Base-by-base conservation (phyloP, 257 asterid species). In the Forsythia suspensa region DNA sequence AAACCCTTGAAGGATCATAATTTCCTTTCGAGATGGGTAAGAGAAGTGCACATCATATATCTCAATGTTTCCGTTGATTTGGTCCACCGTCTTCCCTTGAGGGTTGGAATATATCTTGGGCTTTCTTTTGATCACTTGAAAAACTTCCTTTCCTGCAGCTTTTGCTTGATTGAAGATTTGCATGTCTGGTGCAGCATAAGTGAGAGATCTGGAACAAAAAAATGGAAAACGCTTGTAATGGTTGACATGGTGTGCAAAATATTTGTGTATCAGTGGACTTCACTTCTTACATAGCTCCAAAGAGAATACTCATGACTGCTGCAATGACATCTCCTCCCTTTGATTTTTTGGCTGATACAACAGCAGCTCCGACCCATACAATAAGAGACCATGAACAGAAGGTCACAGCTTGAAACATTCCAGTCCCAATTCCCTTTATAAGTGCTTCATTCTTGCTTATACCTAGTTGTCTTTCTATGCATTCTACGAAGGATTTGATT, bases 121-220 rank as follows among this genome's bases (percentile, higher is more conserved):
- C 86, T 90, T 92, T 80, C 97, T 90, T 74, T 84, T 81, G 61
- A 92, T 88, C 71, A 94, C 93, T 71, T 84, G 86, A 81, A 89
- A 92, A 42, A 90, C 95, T 88, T 92, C 96, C 77, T 78, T 85
- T 76, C 97, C 96, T 79, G 98, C 94, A n/a, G 98, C 96, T 85
- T 86, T 90, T 71, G 96, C 97, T 82, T 92, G 97, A 79, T 92
- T 90, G 91, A 92, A 92, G 83, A 87, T 83, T 82, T 90, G 94
- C 94, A 92, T 89, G 84, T 93, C 97, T 42, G 97, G 97, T 81
- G 97, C 96, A 71, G 97, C 96, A 79, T 93, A 82, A 39, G 98
- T 89, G 78, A 93, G 92, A 41, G 98, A 91, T 90, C 94, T 89
- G 93, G 61, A 87, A 82, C 84, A 52, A 72, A 67, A 51, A 74